Percentiles rank a stretch among this genome's conserved stretches.
phyloP scores from a whole-genome alignment of 345 rosid species.

The Heritiera littoralis region DNA sequence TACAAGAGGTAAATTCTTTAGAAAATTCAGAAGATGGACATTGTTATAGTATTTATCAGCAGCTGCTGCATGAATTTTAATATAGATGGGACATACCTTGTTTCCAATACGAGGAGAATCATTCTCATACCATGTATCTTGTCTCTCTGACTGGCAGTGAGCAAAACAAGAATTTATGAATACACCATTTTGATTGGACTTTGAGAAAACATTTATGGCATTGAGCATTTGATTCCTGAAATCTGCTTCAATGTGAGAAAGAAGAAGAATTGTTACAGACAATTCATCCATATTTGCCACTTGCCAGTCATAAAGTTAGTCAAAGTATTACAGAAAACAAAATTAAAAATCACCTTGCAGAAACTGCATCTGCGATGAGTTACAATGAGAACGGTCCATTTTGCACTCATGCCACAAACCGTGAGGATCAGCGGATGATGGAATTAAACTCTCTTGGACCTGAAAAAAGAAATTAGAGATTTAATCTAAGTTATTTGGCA shows the following conservation, averaged over 20 bases:
- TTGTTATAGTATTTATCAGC: background rate
- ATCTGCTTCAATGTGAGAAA: conserved; percentile 42
- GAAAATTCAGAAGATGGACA: conserved; percentile 27
- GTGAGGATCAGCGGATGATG: conserved; percentile 56
- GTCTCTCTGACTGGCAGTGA: conserved; percentile 88
- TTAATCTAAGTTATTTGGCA: background rate
- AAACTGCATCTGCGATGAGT: conserved; percentile 51
- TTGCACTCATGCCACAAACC: conserved; percentile 62
- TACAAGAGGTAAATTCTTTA: conserved; percentile 9
- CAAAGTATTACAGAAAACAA: conserved; percentile 19
- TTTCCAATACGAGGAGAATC: conserved; percentile 64
- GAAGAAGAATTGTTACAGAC: conserved; percentile 11
- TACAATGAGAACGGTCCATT: conserved; percentile 49
- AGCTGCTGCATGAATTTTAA: conserved; percentile 16
- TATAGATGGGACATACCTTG: conserved; percentile 45
- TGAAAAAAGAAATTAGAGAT: conserved; percentile 25
- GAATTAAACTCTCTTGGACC: conserved; percentile 61
- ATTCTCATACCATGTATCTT: conserved; percentile 80
- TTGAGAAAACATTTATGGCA: conserved; percentile 46
- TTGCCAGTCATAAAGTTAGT: background rate
- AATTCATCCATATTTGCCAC: background rate
- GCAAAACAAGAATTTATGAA: conserved; percentile 93
- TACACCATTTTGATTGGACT: conserved; percentile 58
- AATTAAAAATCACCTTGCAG: conserved; percentile 47
- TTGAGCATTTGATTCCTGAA: conserved; percentile 80